Conservation (phyloP, 805 yeast genomes). For the Candida berthetii region DNA sequence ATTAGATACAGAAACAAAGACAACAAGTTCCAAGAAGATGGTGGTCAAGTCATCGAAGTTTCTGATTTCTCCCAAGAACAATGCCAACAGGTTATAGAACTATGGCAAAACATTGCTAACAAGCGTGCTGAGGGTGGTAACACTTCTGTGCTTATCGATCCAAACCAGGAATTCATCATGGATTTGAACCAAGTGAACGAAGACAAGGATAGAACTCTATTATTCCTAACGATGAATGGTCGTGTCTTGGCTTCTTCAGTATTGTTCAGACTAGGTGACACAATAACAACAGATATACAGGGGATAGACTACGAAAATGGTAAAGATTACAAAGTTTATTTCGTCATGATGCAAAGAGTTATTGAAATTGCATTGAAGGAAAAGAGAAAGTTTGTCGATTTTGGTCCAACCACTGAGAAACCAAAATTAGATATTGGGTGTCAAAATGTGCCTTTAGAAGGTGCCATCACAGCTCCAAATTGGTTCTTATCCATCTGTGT, state of each 20-base stretch:
- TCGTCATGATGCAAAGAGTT: constrained; percentile 42
- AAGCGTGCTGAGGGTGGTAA: constrained; percentile 29
- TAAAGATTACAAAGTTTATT: constrained; percentile 33
- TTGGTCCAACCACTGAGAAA: constrained; percentile 39
- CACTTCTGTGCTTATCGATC: constrained; percentile 30
- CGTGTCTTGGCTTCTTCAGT: constrained; percentile 33
- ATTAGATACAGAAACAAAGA: constrained; percentile 35
- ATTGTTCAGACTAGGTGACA: constrained; percentile 34
- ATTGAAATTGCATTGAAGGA: constrained; percentile 32
- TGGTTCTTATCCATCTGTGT: constrained; percentile 13
- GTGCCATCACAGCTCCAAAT: constrained; percentile 28
- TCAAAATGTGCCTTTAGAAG: constrained; percentile 28
- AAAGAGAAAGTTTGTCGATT: constrained; percentile 32
- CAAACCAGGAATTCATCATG: constrained; percentile 24
- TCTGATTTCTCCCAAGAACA: constrained; percentile 24
- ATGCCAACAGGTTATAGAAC: constrained; percentile 24
- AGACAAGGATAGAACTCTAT: constrained; percentile 23
- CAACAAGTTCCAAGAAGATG: constrained; percentile 24
- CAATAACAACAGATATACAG: constrained; percentile 37
- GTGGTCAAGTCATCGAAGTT: constrained; percentile 29
- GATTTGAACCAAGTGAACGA: constrained; percentile 22
- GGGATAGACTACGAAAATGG: constrained; percentile 34
- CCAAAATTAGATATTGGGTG: constrained; percentile 36
- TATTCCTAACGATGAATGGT: constrained; percentile 32
- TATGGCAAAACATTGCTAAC: constrained; percentile 34